phyloP scores from a whole-genome alignment of 257 asterid genomes.

The Anisodus acutangulus region DNA sequence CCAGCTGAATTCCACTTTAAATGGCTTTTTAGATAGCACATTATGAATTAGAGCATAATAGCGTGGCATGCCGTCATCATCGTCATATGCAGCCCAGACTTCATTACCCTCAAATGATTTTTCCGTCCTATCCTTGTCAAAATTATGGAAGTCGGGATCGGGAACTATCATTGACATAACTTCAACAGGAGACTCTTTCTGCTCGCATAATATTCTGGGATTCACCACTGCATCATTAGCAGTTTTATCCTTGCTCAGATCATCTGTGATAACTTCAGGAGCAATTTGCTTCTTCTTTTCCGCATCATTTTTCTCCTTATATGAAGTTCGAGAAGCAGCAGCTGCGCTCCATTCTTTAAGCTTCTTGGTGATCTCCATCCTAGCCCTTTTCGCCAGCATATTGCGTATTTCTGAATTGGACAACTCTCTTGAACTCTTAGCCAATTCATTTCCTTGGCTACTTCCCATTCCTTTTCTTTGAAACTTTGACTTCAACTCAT shows the following conservation, averaged over 20 bases:
- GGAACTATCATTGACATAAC: slow-evolving; percentile 53
- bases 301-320: slow-evolving; percentile 27
- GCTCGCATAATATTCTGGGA: slow-evolving; percentile 29
- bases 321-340: slow-evolving; percentile 35
- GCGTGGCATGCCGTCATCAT: slow-evolving; percentile 79
- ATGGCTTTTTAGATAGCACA: slow-evolving; percentile 51
- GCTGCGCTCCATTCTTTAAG: slow-evolving; percentile 41
- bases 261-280: slow-evolving; percentile 22
- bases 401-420: slow-evolving; percentile 38
- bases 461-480: slow-evolving; percentile 21
- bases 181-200: slow-evolving; percentile 28
- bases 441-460: slow-evolving; percentile 20
- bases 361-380: slow-evolving; percentile 43
- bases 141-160: slow-evolving; percentile 60
- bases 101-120: slow-evolving; percentile 52
- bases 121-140: slow-evolving; percentile 61
- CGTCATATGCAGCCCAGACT: slow-evolving; percentile 73
- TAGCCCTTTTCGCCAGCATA: slow-evolving; percentile 53
- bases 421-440: slow-evolving; percentile 39
- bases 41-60: slow-evolving; percentile 52
- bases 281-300: slow-evolving; percentile 30
- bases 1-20: slow-evolving; percentile 61
- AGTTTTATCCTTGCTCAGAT: not conserved
- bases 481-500: slow-evolving; percentile 28
- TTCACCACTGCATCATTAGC: slow-evolving; percentile 25